Evolutionary conservation across 2,329 filamentous ascomycete genomes (phyloP).

Genomic region (Diaporthe sp.): DNA sequence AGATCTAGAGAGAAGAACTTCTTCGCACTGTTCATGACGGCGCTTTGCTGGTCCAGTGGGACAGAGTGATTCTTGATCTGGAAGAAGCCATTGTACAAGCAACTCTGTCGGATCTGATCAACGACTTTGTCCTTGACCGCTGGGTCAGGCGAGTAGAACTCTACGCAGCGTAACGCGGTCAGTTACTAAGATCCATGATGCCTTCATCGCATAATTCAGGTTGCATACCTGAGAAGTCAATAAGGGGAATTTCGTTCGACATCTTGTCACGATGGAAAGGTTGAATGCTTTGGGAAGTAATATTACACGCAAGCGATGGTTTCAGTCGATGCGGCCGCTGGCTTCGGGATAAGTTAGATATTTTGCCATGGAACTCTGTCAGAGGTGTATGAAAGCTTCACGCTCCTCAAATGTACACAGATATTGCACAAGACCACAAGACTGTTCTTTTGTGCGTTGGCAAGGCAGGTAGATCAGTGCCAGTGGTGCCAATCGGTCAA

Average conservation of each 20-base stretch:
- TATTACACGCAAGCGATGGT: neutral
- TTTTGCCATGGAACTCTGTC: neutral
- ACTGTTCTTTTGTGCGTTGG: no score
- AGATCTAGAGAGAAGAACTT: constrained; percentile 61
- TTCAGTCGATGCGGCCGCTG: neutral
- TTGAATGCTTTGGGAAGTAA: no score
- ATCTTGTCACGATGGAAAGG: neutral
- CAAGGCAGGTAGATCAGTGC: neutral
- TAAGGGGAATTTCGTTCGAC: constrained; percentile 34
- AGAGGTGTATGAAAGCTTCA: neutral
- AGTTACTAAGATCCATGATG: no score
- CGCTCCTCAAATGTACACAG: neutral
- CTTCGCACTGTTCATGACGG: constrained; percentile 55
- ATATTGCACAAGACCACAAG: neutral
- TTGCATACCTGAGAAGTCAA: constrained; percentile 33
- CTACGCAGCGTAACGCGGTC: neutral
- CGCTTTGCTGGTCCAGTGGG: constrained; percentile 52
- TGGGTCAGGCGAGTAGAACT: constrained; percentile 38
- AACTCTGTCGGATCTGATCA: constrained; percentile 55
- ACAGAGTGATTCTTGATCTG: constrained; percentile 64
- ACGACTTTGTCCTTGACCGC: constrained; percentile 47
- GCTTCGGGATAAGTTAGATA: neutral
- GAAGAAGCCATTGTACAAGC: constrained; percentile 64
- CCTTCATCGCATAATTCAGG: no score
- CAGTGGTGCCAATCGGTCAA: neutral